phyloP scores from a whole-genome alignment of 768 basidiomycete species.

The Mycena epipterygia region DNA sequence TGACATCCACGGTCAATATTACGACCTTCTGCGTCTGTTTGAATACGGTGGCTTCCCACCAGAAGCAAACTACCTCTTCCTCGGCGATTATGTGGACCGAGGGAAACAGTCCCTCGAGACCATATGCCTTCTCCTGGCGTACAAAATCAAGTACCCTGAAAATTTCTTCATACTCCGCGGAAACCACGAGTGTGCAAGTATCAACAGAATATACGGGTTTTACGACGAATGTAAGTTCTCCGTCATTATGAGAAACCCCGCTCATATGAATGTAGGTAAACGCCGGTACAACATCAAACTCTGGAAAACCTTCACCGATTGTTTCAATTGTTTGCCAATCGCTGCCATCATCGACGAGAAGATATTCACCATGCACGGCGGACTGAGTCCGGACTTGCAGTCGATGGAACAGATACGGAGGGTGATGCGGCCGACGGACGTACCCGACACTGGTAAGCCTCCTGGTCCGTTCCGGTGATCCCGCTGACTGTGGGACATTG shows the following conservation, averaged over 20 bases:
- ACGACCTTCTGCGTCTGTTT: slow-evolving; percentile 97
- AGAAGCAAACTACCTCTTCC: slow-evolving; percentile 99
- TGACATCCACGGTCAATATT: slow-evolving; percentile 99
- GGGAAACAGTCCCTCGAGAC: slow-evolving; percentile 99
- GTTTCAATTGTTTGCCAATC: slow-evolving; percentile 99
- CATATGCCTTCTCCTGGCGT: slow-evolving; percentile 97
- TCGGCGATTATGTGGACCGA: slow-evolving; percentile 99
- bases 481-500: slow-evolving; percentile 3
- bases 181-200: slow-evolving; percentile 99
- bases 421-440: slow-evolving; percentile 99
- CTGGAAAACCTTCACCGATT: slow-evolving; percentile 99
- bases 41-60: slow-evolving; percentile 99
- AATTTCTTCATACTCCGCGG: slow-evolving; percentile 99
- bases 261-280: slow-evolving; percentile 76
- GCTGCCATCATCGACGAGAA: slow-evolving; percentile 99
- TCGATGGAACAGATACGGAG: slow-evolving; percentile 99
- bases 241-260: slow-evolving; percentile 13
- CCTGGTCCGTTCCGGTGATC: background rate
- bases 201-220: slow-evolving; percentile 99
- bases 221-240: slow-evolving; percentile 95
- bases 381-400: slow-evolving; percentile 96
- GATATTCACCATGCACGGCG: slow-evolving; percentile 99
- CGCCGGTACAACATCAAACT: slow-evolving; percentile 99
- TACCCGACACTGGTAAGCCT: slow-evolving; percentile 93
- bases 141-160: slow-evolving; percentile 99